Evolutionary conservation across 768 basidiomycete species (phyloP), one percentile per base, ranked within the genome.

Genomic region (Podaxis sp.): DNA sequence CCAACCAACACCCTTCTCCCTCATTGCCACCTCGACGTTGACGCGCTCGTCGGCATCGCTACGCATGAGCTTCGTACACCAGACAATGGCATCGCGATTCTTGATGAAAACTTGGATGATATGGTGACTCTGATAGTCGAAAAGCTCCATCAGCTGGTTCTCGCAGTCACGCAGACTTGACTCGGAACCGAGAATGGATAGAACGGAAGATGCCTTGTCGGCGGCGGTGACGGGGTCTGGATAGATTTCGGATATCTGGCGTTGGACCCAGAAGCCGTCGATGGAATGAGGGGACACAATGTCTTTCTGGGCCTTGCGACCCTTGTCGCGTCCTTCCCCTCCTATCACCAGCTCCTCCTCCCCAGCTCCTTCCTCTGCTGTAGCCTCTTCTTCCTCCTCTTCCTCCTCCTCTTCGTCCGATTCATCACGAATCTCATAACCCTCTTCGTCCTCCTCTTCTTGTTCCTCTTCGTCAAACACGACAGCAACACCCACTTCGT

Each of bases 201-300:
- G 2, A 23, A 23, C 23, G 23, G 23, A 23, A 23, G 23, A 23
- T 23, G 23, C 23, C 23, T 23, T 23, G 74, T 93, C 91, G 59
- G 94, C 89, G 2, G 95, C 91, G 14, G 93, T 97, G 67, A 94
- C 89, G 1, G 97, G 92, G 70, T 99, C 97, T 4, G 95, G 83
- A 69, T 97, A 98, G 13, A 94, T 81, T 69, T 93, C 88, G 0
- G 91, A 85, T 54, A 98, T 88, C 61, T 96, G 90, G 1, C 95
- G 89, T 69, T 99, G 97, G 0, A 99, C 93, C 95, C 95, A 99
- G 85, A 98, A 98, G 27, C 86, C 96, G 71, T 99, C 96, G 68
- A 99, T 88, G 54, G 88, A 82, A 63, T 97, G 93, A 0, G 95
- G 94, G 0, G 27, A 5, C 42, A 98, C 88, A 56, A 86, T 76